These are phyloP conservation scores for Atkinsonella texensis DNA, from an alignment of 2,329 filamentous ascomycete genomes.

Conservation along the genomic window DNA sequence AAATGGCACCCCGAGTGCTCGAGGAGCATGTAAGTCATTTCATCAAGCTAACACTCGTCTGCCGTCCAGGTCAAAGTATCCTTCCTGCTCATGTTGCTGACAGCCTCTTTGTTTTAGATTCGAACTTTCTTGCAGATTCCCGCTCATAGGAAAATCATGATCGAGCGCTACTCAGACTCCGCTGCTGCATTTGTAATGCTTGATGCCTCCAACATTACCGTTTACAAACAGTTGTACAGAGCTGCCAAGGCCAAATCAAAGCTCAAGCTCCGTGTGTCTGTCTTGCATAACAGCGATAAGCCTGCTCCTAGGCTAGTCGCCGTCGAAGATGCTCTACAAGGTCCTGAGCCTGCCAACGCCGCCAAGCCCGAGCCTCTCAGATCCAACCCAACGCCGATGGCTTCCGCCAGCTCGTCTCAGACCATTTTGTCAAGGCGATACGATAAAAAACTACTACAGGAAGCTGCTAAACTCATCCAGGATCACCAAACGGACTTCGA, in stretches of 20 bases:
- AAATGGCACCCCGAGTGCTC: constrained; percentile 62
- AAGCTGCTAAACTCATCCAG: constrained; percentile 15
- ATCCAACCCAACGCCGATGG: constrained; percentile 9
- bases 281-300: constrained; percentile 24
- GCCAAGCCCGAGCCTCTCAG: not conserved
- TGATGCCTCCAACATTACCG: constrained; percentile 61
- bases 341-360: constrained; percentile 20
- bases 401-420: constrained; percentile 7
- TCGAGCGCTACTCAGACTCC: constrained; percentile 95
- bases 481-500: constrained; percentile 16
- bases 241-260: constrained; percentile 97
- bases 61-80: not conserved
- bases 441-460: constrained; percentile 14
- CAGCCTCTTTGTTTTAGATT: constrained; percentile 14
- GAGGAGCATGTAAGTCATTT: constrained; percentile 66
- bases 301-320: constrained; percentile 29
- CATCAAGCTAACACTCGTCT: not conserved
- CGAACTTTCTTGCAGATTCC: constrained; percentile 24
- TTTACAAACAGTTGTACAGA: constrained; percentile 94
- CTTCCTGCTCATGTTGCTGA: not conserved
- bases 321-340: constrained; percentile 36
- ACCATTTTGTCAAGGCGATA: constrained; percentile 15
- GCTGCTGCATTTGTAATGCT: constrained; percentile 70
- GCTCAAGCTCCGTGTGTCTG: constrained; percentile 71
- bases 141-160: constrained; percentile 33